Evolutionary conservation across 139 green algal genomes (phyloP).

Genomic region (Pseudopediastrum boryanum): DNA sequence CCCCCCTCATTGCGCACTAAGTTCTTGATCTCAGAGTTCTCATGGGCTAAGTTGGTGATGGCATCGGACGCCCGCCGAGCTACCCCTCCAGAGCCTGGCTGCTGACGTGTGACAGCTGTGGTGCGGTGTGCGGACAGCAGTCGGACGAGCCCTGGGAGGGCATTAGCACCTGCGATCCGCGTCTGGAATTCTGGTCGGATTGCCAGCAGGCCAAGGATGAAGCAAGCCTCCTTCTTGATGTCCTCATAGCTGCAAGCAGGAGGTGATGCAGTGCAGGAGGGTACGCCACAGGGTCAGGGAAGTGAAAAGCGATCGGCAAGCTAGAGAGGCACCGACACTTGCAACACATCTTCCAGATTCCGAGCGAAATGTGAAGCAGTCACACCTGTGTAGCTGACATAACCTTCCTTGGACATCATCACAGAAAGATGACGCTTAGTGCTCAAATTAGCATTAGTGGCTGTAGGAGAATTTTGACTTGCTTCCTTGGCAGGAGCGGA

Average conservation of each 20-base stretch:
- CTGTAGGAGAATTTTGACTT: too few relatives aligned
- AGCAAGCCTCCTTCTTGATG: constrained; percentile 90
- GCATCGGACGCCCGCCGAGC: constrained; percentile 90
- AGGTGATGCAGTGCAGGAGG: background rate
- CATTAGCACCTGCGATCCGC: constrained; percentile 74
- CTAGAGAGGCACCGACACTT: background rate
- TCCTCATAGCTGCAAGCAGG: constrained; percentile 59
- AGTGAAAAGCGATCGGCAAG: background rate
- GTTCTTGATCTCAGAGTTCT: constrained; percentile 93
- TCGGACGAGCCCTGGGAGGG: constrained; percentile 71
- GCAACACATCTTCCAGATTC: background rate
- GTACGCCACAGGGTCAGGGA: background rate
- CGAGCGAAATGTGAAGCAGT: too few relatives aligned
- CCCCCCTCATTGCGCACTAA: constrained; percentile 77
- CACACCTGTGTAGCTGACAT: background rate
- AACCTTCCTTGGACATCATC: background rate
- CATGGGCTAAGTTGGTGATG: constrained; percentile 96
- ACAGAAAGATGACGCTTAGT: background rate
- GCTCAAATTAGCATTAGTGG: background rate
- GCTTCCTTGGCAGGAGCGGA: too few relatives aligned
- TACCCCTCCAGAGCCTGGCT: constrained; percentile 48
- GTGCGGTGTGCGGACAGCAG: constrained; percentile 68
- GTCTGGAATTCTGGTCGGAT: constrained; percentile 90
- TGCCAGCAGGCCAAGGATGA: constrained; percentile 90
- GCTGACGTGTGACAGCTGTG: constrained; percentile 31